Conservation (phyloP, 1,284 basidiomycete species). For the Marasmius fiardii region DNA sequence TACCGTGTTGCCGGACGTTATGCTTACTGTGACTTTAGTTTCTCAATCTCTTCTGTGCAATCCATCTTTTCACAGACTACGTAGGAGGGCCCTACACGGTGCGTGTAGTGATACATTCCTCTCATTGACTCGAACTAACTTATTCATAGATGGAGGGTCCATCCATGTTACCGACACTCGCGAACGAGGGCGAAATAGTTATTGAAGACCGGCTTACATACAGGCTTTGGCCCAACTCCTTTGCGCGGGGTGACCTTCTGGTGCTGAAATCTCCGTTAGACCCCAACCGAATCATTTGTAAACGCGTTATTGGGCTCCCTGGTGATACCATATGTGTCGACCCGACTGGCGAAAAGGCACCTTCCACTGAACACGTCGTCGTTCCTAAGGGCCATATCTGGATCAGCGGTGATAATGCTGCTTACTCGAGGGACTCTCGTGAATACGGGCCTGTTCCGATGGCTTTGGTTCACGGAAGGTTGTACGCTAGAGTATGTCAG, state of each 20-base stretch:
- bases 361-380: conserved; percentile 66
- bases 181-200: conserved; percentile 53
- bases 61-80: conserved; percentile 60
- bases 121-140: not conserved
- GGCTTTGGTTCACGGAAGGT: conserved; percentile 74
- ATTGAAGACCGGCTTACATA: conserved; percentile 61
- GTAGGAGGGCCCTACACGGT: conserved; percentile 55
- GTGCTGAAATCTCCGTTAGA: conserved; percentile 75
- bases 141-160: conserved; percentile 58
- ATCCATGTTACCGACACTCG: conserved; percentile 89
- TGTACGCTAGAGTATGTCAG: conserved; percentile 69
- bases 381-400: conserved; percentile 88
- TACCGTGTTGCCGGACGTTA: not conserved
- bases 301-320: conserved; percentile 87
- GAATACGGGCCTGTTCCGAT: conserved; percentile 90
- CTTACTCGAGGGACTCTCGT: conserved; percentile 83
- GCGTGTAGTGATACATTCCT: conserved; percentile 9
- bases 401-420: conserved; percentile 89
- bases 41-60: conserved; percentile 47
- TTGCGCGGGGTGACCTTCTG: conserved; percentile 80
- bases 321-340: conserved; percentile 91
- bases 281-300: conserved; percentile 76
- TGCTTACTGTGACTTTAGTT: conserved; percentile 28
- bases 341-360: conserved; percentile 61
- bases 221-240: conserved; percentile 47